Evolutionary conservation across 331 rosid species (phyloP).

Genomic region (Ulmus americana): DNA sequence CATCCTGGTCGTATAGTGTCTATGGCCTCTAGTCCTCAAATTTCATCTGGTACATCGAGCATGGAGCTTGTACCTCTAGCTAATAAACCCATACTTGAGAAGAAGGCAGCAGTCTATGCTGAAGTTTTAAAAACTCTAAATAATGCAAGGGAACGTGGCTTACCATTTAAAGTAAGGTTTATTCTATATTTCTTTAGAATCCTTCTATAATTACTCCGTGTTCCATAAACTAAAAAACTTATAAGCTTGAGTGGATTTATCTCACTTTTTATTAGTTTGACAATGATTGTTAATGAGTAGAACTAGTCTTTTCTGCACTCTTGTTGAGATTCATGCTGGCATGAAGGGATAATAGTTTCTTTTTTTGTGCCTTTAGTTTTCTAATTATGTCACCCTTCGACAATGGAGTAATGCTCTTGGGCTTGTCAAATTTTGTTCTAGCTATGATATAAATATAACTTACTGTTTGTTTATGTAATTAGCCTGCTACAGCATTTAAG

Average conservation of each 20-base stretch:
- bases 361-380: constrained; percentile 2
- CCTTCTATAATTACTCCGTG: neutral
- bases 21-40: constrained; percentile 46
- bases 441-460: neutral
- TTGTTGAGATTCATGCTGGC: neutral
- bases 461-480: constrained; percentile 20
- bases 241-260: constrained; percentile 12
- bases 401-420: neutral
- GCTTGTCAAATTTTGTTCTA: neutral
- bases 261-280: neutral
- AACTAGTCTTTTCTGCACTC: neutral
- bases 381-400: neutral
- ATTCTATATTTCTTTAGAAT: neutral
- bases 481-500: constrained; percentile 87
- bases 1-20: constrained; percentile 52
- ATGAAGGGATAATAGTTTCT: neutral
- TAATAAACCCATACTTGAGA: constrained; percentile 64
- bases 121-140: constrained; percentile 77
- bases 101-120: constrained; percentile 68
- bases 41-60: constrained; percentile 43
- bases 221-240: constrained; percentile 6
- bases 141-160: constrained; percentile 73
- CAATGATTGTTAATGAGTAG: neutral
- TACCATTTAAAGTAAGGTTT: constrained; percentile 64
- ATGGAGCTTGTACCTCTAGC: constrained; percentile 51